Evolutionary conservation across 2,329 filamentous ascomycete genomes (phyloP), one percentile per base, ranked within the genome.

Genomic region (Xylaria sp.): DNA sequence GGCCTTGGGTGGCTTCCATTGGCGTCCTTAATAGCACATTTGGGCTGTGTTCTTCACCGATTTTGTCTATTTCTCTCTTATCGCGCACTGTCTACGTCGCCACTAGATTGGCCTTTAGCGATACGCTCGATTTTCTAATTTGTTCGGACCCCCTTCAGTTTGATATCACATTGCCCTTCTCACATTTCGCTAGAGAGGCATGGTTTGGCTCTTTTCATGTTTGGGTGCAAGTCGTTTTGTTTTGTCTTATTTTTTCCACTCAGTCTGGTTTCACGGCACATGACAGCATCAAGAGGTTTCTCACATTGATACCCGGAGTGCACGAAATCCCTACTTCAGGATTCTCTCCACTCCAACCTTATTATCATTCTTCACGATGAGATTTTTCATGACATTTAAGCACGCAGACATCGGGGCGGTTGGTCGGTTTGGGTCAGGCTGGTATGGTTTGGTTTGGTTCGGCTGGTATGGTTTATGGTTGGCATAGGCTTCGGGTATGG

Each of bases 281-380:
- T 72, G 71, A 75, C 72, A 75, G 76, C 77, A 78, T 79, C 71
- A 73, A 70, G 73, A 74, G 71, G 71, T 73, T 67, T 67, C 65
- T 73, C 48, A 70, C 71, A 75, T 73, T 79, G 78, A 79, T 79
- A 79, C 78, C 78, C 78, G 78, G 78, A 79, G 78, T 75, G 75
- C 72, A 72, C 66, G 72, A 69, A 72, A 28, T 67, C 69, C 70
- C 71, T 73, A 72, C 62, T 62, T 65, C 62, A 69, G 71, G 73
- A 72, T 75, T 73, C 5, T 73, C 73, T 75, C 74, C 73, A 79
- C 77, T 78, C 77, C 76, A 78, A 46, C 7, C 67, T 70, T 57
- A 69, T 67, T 41, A 54, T 65, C 44, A 57, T 64, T 12, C 15
- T 20, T 64, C 28, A 59, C 58, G 31, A 67, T 51, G 10, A 28